These are phyloP conservation scores for Auricularia sp. DNA, from an alignment of 768 basidiomycete species.

Conservation along the genomic window DNA sequence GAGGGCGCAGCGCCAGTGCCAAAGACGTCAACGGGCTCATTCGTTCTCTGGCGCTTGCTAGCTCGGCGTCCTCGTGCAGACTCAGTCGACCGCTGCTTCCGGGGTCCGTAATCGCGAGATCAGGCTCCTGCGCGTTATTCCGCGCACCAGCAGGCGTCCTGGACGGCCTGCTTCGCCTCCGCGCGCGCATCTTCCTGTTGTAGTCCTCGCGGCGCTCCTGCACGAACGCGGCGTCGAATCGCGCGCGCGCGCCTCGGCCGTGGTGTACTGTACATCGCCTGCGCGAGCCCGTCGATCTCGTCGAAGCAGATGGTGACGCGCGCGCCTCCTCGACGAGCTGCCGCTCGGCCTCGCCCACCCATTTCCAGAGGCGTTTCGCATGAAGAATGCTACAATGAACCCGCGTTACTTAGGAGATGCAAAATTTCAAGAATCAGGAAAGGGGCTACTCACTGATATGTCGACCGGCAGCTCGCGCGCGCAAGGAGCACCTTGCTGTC, in stretches of 20 bases:
- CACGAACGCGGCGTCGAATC: slow-evolving; percentile 74
- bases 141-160: slow-evolving; percentile 39
- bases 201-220: slow-evolving; percentile 56
- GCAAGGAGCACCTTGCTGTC: slow-evolving; percentile 98
- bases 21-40: slow-evolving; percentile 3
- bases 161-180: slow-evolving; percentile 22
- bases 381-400: slow-evolving; percentile 68
- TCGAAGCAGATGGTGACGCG: slow-evolving; percentile 98
- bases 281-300: slow-evolving; percentile 96
- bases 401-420: no score
- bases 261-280: slow-evolving; percentile 68
- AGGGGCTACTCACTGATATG: slow-evolving; percentile 60
- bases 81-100: slow-evolving; percentile 52
- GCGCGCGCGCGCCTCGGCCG: slow-evolving; percentile 74
- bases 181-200: slow-evolving; percentile 13
- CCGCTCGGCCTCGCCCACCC: slow-evolving; percentile 98
- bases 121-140: slow-evolving; percentile 60
- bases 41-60: slow-evolving; percentile 44
- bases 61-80: slow-evolving; percentile 28
- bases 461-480: slow-evolving; percentile 82
- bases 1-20: not conserved
- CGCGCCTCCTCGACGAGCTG: slow-evolving; percentile 95
- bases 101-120: slow-evolving; percentile 66
- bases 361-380: slow-evolving; percentile 98
- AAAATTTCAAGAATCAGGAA: slow-evolving; percentile 18